Percentiles rank a stretch among this genome's conserved stretches.
phyloP scores from a whole-genome alignment of 192 early-diverging fungal genomes.

The Coemansia sp. region DNA sequence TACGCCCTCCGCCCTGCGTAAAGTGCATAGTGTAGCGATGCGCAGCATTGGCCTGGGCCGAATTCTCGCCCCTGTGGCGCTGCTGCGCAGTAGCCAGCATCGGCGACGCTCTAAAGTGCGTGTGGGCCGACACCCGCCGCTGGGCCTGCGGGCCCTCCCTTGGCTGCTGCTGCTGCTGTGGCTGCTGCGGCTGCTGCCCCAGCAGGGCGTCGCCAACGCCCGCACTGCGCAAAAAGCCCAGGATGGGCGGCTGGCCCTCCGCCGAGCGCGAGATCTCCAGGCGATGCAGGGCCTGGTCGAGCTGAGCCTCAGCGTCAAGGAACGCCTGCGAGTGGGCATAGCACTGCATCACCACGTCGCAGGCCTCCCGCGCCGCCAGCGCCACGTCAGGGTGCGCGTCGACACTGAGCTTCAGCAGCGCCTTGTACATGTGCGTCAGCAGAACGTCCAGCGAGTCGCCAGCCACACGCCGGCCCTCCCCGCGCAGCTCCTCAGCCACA shows the following conservation, averaged over 20 bases:
- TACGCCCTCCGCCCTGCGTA: constrained; percentile 8
- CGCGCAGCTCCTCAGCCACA: constrained; percentile 50
- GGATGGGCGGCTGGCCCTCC: constrained; percentile 32
- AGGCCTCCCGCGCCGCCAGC: constrained; percentile 63
- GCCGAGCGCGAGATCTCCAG: constrained; percentile 40
- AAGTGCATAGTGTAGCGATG: constrained; percentile 51
- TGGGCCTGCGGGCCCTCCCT: constrained; percentile 18
- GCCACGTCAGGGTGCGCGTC: constrained; percentile 84
- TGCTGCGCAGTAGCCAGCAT: background rate
- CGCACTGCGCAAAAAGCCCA: constrained; percentile 25
- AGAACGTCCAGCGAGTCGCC: constrained; percentile 34
- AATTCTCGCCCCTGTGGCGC: background rate
- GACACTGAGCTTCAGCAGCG: constrained; percentile 73
- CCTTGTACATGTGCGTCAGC: constrained; percentile 74
- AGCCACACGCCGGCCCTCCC: constrained; percentile 10
- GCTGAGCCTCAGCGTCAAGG: constrained; percentile 28
- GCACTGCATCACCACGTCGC: constrained; percentile 64
- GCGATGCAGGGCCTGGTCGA: constrained; percentile 44
- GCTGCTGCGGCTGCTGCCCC: constrained; percentile 19
- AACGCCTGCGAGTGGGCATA: constrained; percentile 49
- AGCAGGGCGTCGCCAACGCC: constrained; percentile 46
- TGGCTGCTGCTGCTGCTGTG: background rate
- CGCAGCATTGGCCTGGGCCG: constrained; percentile 12
- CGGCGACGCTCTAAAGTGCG: background rate
- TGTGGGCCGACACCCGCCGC: constrained; percentile 26